These are phyloP conservation scores for Aspergillus unguis DNA, from an alignment of 2,329 filamentous ascomycete species.

Conservation along the genomic window DNA sequence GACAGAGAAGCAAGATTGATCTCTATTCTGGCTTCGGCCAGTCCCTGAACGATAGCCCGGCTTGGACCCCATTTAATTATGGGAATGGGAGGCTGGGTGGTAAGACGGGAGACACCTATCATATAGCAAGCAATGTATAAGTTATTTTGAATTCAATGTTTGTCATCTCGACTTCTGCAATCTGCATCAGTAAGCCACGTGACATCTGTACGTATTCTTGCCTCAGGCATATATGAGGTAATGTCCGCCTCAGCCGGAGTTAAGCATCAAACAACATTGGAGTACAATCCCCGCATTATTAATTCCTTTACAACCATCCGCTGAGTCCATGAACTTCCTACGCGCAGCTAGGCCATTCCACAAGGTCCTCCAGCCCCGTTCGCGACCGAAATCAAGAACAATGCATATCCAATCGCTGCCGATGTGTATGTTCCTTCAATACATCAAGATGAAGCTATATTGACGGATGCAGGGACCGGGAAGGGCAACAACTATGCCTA, in stretches of 20 bases:
- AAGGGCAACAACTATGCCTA: constrained; percentile 53
- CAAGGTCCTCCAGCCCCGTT: constrained; percentile 3
- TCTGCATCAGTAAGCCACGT: too few relatives aligned
- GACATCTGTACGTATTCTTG: too few relatives aligned
- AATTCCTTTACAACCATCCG: neutral
- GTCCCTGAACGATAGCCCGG: constrained; percentile 38
- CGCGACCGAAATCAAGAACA: constrained; percentile 23
- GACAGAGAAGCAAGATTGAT: constrained; percentile 57
- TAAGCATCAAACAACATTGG: neutral
- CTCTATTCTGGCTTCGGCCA: constrained; percentile 26
- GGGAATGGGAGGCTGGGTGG: constrained; percentile 42
- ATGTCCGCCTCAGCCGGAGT: neutral
- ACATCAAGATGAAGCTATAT: neutral
- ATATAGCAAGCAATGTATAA: too few relatives aligned
- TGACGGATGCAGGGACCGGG: constrained; percentile 29
- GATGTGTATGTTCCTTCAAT: constrained; percentile 45
- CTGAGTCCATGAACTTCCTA: constrained; percentile 30
- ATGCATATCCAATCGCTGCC: constrained; percentile 55
- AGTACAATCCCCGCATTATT: constrained; percentile 1
- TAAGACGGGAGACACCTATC: constrained; percentile 41
- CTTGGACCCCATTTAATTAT: constrained; percentile 47
- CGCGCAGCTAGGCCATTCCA: constrained; percentile 22
- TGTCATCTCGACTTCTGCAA: too few relatives aligned
- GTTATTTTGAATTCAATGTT: too few relatives aligned
- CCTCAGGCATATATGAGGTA: too few relatives aligned